A percentile compares a stretch with the other conserved stretches of the same genome.
Conservation (phyloP, 345 rosid genomes). For the Chamaenerion angustifolium region DNA sequence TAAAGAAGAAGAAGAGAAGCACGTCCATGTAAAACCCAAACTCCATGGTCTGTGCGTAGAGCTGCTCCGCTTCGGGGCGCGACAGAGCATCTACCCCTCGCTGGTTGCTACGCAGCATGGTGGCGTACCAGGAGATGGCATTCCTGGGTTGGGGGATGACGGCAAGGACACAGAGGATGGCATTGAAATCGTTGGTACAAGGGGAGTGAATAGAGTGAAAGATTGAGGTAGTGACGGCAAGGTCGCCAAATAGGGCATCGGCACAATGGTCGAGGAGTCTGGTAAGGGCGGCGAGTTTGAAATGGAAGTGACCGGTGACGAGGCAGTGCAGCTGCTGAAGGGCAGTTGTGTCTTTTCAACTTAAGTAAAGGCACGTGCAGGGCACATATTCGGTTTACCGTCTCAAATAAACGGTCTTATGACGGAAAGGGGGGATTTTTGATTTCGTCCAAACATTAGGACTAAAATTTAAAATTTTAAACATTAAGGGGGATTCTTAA, state of each 20-base stretch:
- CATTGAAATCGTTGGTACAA: conserved; percentile 74
- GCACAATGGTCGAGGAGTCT: conserved; percentile 66
- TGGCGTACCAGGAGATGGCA: conserved; percentile 47
- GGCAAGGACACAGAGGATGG: conserved; percentile 67
- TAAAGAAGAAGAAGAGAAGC: no score
- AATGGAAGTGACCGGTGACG: conserved; percentile 36
- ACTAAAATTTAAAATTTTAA: no score
- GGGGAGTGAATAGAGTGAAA: conserved; percentile 39
- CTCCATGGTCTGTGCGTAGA: conserved; percentile 40
- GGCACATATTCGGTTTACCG: no score
- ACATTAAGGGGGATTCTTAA: no score
- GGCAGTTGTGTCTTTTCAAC: no score
- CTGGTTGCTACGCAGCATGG: conserved; percentile 27
- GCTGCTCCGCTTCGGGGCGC: conserved; percentile 29
- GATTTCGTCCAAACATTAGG: no score
- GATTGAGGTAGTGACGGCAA: conserved; percentile 35
- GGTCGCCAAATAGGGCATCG: conserved; percentile 37
- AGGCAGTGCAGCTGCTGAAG: conserved; percentile 54
- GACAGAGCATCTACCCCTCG: conserved; percentile 59
- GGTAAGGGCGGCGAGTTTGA: conserved; percentile 38
- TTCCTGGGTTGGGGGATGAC: conserved; percentile 30
- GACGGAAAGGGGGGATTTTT: no score
- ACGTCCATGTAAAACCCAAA: conserved; percentile 54
- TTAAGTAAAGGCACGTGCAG: no score
- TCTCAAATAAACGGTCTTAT: no score